Evolutionary conservation across 306 rosid genomes (phyloP), one percentile per base, ranked within the genome.

Genomic region (Hippophae tibetana): DNA sequence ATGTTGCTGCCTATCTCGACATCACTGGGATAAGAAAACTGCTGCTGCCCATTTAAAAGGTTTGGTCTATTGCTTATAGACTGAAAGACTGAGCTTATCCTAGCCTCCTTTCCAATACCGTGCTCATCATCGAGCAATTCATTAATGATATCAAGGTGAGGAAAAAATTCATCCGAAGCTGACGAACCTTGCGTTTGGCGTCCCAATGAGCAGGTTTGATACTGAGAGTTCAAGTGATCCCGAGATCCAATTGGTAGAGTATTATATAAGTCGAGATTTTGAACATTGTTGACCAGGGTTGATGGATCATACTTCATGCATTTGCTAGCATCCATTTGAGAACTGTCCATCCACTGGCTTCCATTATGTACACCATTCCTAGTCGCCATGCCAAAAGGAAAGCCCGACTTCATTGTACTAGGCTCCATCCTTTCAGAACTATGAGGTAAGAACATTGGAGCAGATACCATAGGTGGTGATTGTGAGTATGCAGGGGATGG

Each of bases 61-160:
- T 50, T 83, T 26, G 85, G 77, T 62, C 97, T 83, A 11, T 74
- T 79, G 57, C 74, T 58, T 7, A 11, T 47, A 59, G 84, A 64
- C 47, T 64, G 66, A 52, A 76, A 87, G 63, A 54, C 74, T 7
- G 88, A 63, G 67, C 70, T 65, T 42, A 63, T 70, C 60, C 61
- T 62, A 7, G 72, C 54, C 0, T 78, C 66, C 62, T 27, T 74
- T 52, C 85, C 89, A 46, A 65, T 67, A 54, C 72, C 77, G 27
- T 80, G 70, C 45, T 84, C 99, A 62, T 93, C 99, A 44, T 93
- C 95, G 18, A 93, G 97, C 62, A 93, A 82, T 68, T 89, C 99
- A 67, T 93, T 93, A 74, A 93, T 93, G 58, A 93, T 89, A 72
- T 93, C 99, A 31, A 93, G 88, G 76, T 93, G 97, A 2, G 99